Evolutionary conservation across 108 stramenopile genomes (phyloP), one percentile per base, ranked within the genome.

Genomic region (Cyclotella sp.): DNA sequence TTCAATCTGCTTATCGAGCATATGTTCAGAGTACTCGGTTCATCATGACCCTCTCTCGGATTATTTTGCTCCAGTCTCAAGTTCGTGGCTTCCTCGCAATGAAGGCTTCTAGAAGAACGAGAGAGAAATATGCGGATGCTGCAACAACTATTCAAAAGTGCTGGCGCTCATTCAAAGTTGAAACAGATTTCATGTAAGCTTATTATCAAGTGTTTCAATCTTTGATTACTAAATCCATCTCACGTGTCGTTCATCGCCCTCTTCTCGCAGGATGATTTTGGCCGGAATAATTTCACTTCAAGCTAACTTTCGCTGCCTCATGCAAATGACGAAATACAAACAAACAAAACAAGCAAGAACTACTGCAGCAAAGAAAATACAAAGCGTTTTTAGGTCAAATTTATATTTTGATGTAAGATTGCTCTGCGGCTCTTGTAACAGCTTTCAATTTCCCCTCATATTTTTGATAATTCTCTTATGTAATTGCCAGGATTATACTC

Each of bases 1-100:
- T 70, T 70, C 57, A 58, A 26, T 42, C 70, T 12, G 29, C 42
- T 58, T 59, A 58, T 44, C 70, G 67, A n/a, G 49, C 49, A n/a
- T 68, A 51, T 51, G 30, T n/a, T 16, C 53, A 42, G 1, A 59
- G 43, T 27, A 30, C 21, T 47, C 26, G 18, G 16, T 72, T 34
- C 52, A 72, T 72, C 29, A 27, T 72, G 8, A 45, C 46, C 0
- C 43, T 61, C n/a, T 72, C 71, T 16, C 43, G 60, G 14, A 49
- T 60, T 16, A 49, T 61, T 3, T 1, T 47, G 43, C 15, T 72
- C 18, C 71, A 72, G 46, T 61, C 71, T 34, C 67, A 52, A 53
- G 28, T 40, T 34, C 49, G 67, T 19, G 67, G 67, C 34, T 22
- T 13, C 19, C 10, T 68, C 0, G 30, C 34, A 18, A 52, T 43